Evolutionary conservation across 768 basidiomycete genomes (phyloP), one percentile per base, ranked within the genome.

Genomic region (Myochromella boudieri): DNA sequence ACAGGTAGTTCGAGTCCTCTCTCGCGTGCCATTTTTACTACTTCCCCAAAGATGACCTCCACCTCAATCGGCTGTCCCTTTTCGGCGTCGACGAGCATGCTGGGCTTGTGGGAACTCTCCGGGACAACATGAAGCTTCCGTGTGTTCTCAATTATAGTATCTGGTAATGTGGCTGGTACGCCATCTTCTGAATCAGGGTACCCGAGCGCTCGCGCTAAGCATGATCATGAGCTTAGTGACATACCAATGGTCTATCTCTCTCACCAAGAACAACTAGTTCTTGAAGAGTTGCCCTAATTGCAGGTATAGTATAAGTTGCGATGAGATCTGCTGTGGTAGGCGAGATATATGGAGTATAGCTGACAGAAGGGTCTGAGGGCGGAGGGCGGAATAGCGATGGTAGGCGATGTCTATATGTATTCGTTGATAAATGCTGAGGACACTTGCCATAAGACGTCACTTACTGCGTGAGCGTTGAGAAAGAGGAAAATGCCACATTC

Each of bases 1-100:
- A 82, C 82, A 24, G 81, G 81, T 27, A 80, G 60, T 10, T 68
- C 60, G 3, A 83, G 70, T 7, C 67, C 65, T 18, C 60, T 56
- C 38, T 69, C 65, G 53, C 64, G 69, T 0, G 76, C 82, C 66
- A 80, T 66, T 33, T 78, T 62, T 17, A 84, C 77, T 2, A 84
- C 75, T 49, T 82, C 76, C 0, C 85, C 84, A 3, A 85, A 48
- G 32, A 86, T 81, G 10, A 76, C 81, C 58, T 86, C 84, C 1
- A 86, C 76, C 64, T 87, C 85, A 49, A 85, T 76, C 29, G 85
- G 82, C 43, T 68, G 68, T 2, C 74, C 76, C 38, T 67, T 72
- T 55, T 77, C 68, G 17, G 68, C 67, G 57, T 85, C 84, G 4
- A 84, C 67, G 26, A 84, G 66, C 82, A 85, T 85, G 56, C 84